phyloP scores from a whole-genome alignment of 768 basidiomycete species.

The Tephrocybe sp. region DNA sequence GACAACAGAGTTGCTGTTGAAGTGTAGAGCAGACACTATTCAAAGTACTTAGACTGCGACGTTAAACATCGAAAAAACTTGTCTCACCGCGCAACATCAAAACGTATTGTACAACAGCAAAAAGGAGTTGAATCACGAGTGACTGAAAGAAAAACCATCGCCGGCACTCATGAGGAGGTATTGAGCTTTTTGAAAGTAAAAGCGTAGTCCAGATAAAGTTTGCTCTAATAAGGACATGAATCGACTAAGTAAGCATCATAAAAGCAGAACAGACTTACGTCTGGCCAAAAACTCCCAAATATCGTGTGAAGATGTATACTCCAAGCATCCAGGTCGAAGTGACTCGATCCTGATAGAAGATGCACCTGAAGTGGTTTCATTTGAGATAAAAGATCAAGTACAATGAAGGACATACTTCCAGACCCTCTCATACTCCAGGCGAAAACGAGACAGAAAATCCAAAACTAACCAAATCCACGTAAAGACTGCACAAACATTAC shows the following conservation, averaged over 20 bases:
- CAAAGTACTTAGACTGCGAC: not conserved
- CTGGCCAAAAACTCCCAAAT: constrained; percentile 16
- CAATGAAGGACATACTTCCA: constrained; percentile 8
- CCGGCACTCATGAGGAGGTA: not conserved
- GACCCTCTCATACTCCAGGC: constrained; percentile 7
- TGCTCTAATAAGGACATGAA: not conserved
- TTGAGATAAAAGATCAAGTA: not conserved
- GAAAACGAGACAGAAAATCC: constrained; percentile 10
- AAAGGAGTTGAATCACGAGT: constrained; percentile 13
- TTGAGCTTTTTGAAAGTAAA: constrained; percentile 3
- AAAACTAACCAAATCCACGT: constrained; percentile 6
- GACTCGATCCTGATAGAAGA: not conserved
- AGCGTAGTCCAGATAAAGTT: constrained; percentile 6
- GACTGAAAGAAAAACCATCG: constrained; percentile 17
- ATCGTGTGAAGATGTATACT: constrained; percentile 15
- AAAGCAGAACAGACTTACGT: constrained; percentile 6
- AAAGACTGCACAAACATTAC: constrained; percentile 4
- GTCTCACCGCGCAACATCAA: constrained; percentile 18
- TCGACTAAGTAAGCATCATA: not conserved
- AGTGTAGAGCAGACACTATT: constrained; percentile 12
- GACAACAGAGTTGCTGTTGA: not conserved
- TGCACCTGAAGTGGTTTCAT: not conserved
- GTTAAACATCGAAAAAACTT: not conserved
- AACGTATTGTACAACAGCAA: constrained; percentile 11
- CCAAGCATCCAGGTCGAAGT: not conserved